Evolutionary conservation across 2,329 filamentous ascomycete species (phyloP).

Genomic region (Zymoseptoria ardabiliae): DNA sequence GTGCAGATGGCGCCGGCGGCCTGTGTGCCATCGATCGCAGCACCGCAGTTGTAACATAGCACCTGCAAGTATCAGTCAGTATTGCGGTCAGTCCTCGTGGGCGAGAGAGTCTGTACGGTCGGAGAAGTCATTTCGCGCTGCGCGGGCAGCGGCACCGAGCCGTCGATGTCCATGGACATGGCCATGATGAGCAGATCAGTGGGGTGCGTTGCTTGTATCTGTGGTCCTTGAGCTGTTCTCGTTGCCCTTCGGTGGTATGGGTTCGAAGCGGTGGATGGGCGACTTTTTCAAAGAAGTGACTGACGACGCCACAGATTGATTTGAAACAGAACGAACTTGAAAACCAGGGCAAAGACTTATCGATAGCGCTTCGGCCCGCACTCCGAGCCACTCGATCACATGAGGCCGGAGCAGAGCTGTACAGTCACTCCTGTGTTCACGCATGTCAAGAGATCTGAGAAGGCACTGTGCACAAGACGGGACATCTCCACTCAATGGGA

Average conservation of each 20-base stretch:
- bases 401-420: not conserved
- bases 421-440: not conserved
- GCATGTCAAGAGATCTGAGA: not conserved
- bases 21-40: conserved; percentile 85
- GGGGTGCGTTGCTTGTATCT: not conserved
- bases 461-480: not conserved
- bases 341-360: not conserved
- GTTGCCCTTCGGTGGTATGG: not conserved
- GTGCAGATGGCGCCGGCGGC: conserved; percentile 83
- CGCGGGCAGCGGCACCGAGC: conserved; percentile 22
- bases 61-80: not conserved
- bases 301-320: not conserved
- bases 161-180: conserved; percentile 33
- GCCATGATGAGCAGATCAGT: not conserved
- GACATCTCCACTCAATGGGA: not conserved
- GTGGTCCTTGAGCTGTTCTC: not conserved
- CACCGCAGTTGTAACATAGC: conserved; percentile 96
- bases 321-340: not conserved
- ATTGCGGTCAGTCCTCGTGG: not conserved
- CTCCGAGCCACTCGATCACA: not conserved
- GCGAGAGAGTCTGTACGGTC: conserved; percentile 51
- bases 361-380: not conserved
- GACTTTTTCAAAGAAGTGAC: not conserved
- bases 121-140: conserved; percentile 27
- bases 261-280: no score